phyloP scores from a whole-genome alignment of 208 protist genomes.

The Leishmania lainsoni region DNA sequence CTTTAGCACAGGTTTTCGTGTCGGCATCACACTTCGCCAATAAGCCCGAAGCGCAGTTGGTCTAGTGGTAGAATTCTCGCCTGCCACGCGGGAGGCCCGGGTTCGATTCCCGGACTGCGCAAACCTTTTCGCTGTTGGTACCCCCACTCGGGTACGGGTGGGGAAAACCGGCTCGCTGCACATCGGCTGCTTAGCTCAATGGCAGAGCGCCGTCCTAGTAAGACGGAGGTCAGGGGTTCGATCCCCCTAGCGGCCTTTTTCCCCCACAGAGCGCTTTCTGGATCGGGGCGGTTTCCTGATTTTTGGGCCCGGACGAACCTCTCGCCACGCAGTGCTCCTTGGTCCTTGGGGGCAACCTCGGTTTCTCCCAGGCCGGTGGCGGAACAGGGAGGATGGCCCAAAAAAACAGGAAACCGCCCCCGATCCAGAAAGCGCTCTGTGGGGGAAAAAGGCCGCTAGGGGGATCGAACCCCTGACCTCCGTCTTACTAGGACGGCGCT shows the following conservation, averaged over 20 bases:
- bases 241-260: constrained; percentile 87
- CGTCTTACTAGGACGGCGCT: constrained; percentile 92
- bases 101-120: constrained; percentile 94
- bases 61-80: constrained; percentile 94
- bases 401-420: too few relatives aligned
- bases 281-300: too few relatives aligned
- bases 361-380: too few relatives aligned
- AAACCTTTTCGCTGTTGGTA: constrained; percentile 37
- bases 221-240: constrained; percentile 93
- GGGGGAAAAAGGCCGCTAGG: constrained; percentile 69
- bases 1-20: not conserved
- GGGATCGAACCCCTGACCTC: constrained; percentile 93
- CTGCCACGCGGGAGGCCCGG: constrained; percentile 92
- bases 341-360: too few relatives aligned
- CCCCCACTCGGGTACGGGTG: too few relatives aligned
- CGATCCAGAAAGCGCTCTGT: too few relatives aligned
- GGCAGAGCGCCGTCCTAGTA: constrained; percentile 90
- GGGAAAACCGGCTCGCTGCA: too few relatives aligned
- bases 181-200: constrained; percentile 85
- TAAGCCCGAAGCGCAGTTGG: constrained; percentile 71
- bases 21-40: not conserved
- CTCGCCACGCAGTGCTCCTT: too few relatives aligned
- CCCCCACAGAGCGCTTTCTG: too few relatives aligned
- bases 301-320: too few relatives aligned
- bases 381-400: too few relatives aligned